Conservation (phyloP, 805 yeast genomes). For the Scheffersomyces coipomensis region DNA sequence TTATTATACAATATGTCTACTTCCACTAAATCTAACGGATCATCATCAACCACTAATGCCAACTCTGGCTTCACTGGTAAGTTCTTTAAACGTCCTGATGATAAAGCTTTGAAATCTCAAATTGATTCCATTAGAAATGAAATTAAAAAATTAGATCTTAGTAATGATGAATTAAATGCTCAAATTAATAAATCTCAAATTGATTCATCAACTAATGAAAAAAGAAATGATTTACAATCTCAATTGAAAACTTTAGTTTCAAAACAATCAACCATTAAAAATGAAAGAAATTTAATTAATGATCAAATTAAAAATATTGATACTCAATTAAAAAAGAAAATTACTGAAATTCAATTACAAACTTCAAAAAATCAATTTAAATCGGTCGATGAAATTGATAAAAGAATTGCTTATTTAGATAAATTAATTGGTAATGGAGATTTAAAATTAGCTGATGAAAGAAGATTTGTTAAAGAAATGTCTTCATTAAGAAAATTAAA, state of each 20-base stretch:
- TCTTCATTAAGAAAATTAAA: constrained; percentile 75
- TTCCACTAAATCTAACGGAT: not conserved
- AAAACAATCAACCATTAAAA: constrained; percentile 49
- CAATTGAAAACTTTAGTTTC: constrained; percentile 41
- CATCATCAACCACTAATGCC: not conserved
- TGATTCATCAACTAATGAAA: constrained; percentile 28
- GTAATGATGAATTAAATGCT: constrained; percentile 49
- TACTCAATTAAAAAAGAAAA: constrained; percentile 67
- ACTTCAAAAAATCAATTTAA: constrained; percentile 71
- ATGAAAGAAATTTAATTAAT: constrained; percentile 49
- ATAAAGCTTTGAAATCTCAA: constrained; percentile 57
- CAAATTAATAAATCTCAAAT: constrained; percentile 47
- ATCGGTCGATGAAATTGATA: constrained; percentile 65
- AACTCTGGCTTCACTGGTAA: constrained; percentile 23
- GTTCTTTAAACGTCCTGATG: constrained; percentile 75
- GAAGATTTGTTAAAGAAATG: constrained; percentile 80
- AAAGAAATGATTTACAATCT: constrained; percentile 31
- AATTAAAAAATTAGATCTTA: constrained; percentile 60
- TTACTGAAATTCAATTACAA: constrained; percentile 68
- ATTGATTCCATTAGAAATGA: constrained; percentile 55
- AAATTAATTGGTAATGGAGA: constrained; percentile 72
- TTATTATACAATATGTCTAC: not conserved
- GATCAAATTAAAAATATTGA: constrained; percentile 76
- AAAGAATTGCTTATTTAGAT: constrained; percentile 65
- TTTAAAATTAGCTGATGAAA: constrained; percentile 88